Evolutionary conservation across 495 filamentous ascomycete species (phyloP).

Genomic region (Pyrenopolyporus hunteri): DNA sequence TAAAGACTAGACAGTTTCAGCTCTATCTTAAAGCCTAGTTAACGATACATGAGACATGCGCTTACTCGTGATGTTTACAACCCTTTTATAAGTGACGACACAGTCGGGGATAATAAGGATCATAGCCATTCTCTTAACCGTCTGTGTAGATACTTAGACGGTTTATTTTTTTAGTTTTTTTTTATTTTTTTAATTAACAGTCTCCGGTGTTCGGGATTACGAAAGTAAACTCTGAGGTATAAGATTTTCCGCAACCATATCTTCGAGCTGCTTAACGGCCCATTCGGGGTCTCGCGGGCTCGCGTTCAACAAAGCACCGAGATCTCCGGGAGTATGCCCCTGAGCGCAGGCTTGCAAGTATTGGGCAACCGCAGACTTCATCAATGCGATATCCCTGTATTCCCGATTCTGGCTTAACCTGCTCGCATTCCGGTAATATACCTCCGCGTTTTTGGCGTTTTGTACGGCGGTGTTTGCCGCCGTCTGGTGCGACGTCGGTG

Average conservation of each 20-base stretch:
- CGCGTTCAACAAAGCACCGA: constrained; percentile 1
- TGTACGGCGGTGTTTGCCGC: constrained; percentile 56
- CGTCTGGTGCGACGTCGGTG: constrained; percentile 54
- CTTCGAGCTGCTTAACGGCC: constrained; percentile 24
- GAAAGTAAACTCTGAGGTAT: constrained; percentile 17
- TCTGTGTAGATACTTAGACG: no score
- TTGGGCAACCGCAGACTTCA: constrained; percentile 34
- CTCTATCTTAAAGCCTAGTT: no score
- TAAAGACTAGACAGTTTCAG: no score
- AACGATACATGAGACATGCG: no score
- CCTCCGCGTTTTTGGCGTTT: constrained; percentile 64
- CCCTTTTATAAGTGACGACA: no score
- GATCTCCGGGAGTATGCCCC: constrained; percentile 2
- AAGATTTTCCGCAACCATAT: constrained; percentile 31
- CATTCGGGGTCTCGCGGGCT: constrained; percentile 17
- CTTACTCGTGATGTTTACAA: no score
- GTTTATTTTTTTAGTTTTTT: no score
- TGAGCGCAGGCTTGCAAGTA: constrained; percentile 17
- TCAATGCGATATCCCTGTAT: constrained; percentile 24
- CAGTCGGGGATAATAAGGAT: no score
- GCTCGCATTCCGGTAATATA: constrained; percentile 66
- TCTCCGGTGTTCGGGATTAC: neutral
- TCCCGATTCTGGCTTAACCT: constrained; percentile 54
- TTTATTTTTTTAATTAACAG: no score
- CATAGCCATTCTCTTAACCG: no score